Conservation (phyloP, 179 eudicot species). For the Drosera spatulata region DNA sequence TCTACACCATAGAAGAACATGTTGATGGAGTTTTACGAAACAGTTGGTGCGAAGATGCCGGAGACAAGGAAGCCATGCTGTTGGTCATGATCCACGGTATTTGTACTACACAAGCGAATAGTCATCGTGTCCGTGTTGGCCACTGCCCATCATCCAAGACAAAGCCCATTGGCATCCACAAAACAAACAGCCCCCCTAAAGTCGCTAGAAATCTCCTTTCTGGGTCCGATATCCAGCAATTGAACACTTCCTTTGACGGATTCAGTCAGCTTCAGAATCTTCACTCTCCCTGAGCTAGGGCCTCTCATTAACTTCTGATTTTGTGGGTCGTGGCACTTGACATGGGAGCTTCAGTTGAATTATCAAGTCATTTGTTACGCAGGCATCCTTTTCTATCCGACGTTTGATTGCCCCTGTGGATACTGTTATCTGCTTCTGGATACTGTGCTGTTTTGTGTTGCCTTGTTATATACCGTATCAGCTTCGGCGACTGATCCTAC, state of each 20-base stretch:
- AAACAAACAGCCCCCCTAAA: conserved; percentile 12
- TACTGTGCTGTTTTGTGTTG: too few relatives aligned
- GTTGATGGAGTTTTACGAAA: conserved; percentile 77
- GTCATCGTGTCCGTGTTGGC: conserved; percentile 81
- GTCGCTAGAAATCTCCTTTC: conserved; percentile 48
- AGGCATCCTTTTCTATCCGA: too few relatives aligned
- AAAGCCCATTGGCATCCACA: conserved; percentile 12
- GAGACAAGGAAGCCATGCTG: conserved; percentile 76
- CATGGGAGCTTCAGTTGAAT: too few relatives aligned
- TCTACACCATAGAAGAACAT: conserved; percentile 64
- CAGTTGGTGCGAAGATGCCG: conserved; percentile 95
- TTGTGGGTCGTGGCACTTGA: too few relatives aligned
- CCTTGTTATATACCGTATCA: too few relatives aligned
- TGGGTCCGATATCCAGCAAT: conserved; percentile 55
- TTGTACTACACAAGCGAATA: conserved; percentile 34
- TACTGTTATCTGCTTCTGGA: too few relatives aligned
- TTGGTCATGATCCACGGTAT: conserved; percentile 50
- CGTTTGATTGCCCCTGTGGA: too few relatives aligned
- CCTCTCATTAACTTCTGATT: not conserved
- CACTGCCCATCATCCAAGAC: conserved; percentile 46
- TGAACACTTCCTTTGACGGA: conserved; percentile 43
- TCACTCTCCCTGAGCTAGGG: conserved; percentile 21
- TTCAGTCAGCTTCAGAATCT: conserved; percentile 62
- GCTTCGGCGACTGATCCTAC: too few relatives aligned
- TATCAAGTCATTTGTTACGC: too few relatives aligned